phyloP scores from a whole-genome alignment of 2,329 filamentous ascomycete species.

The Pseudocercospora crystallina region DNA sequence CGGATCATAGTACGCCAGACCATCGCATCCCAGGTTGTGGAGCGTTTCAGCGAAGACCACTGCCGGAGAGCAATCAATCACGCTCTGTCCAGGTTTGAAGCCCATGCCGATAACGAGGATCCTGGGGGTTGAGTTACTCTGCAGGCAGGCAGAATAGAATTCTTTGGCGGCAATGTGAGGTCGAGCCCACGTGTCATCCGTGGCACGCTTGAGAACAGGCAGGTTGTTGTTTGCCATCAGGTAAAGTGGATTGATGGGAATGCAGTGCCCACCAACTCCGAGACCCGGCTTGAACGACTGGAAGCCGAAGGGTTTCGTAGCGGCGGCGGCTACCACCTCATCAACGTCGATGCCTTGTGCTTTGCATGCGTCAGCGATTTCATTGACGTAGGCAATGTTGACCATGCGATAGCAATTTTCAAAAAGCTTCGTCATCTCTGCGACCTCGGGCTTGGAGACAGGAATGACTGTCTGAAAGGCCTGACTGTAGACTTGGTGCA shows the following conservation, averaged over 20 bases:
- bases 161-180: conserved; percentile 29
- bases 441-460: conserved; percentile 55
- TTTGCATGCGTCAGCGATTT: conserved; percentile 56
- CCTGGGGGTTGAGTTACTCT: conserved; percentile 4
- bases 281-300: conserved; percentile 49
- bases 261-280: conserved; percentile 59
- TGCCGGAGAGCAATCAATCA: conserved; percentile 21
- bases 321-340: conserved; percentile 52
- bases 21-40: conserved; percentile 12
- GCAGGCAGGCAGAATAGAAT: conserved; percentile 2
- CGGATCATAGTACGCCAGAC: conserved; percentile 22
- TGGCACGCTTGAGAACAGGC: conserved; percentile 15
- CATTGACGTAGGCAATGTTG: conserved; percentile 56
- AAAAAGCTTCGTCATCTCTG: conserved; percentile 60
- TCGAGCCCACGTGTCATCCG: conserved; percentile 46
- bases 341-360: conserved; percentile 50
- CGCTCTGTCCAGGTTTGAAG: conserved; percentile 24
- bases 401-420: conserved; percentile 60
- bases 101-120: conserved; percentile 23
- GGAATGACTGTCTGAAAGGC: conserved; percentile 51
- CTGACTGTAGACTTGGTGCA: conserved; percentile 47
- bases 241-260: conserved; percentile 58
- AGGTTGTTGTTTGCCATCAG: conserved; percentile 1
- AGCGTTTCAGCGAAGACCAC: conserved; percentile 20
- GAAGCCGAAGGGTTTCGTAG: conserved; percentile 53